Evolutionary conservation across 352 stramenopile genomes (phyloP), one percentile per base, ranked within the genome.

Genomic region (Pelagophyceae sp.): DNA sequence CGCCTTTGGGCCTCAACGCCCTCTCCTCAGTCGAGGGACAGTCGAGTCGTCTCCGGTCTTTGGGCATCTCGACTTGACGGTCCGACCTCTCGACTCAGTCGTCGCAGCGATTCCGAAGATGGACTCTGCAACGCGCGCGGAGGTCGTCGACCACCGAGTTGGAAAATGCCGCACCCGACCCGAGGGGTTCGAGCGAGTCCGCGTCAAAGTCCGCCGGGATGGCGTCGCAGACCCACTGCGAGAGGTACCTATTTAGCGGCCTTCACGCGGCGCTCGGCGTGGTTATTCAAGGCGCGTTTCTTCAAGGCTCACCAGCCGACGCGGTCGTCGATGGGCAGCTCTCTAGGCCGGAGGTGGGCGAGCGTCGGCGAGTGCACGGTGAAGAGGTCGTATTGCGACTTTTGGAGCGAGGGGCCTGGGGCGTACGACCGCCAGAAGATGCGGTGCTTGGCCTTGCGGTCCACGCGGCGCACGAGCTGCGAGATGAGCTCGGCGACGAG

Each of bases 381-480:
- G 61, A 71, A 69, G 40, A 78, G 65, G 63, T 78, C 60, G 35
- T 45, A 2, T 11, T 17, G 3, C 35, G 6, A 32, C 38, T 29
- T 1, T 31, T 50, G 15, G 11, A 74, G 23, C 35, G 38, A 58
- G 17, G 67, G 75, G 37, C 50, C 38, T 6, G 65, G 60, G 6
- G 61, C 38, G 63, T 67, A 78, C 1, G 37, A 67, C 38, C 75
- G 75, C 75, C 75, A 78, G 60, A 78, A 74, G 61, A 78, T 33
- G 61, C 58, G 35, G 54, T 29, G 29, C 45, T 54, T 54, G 11
- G 31, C 25, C 54, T 25, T 58, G n/a, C 61, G 61, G 33, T 71
- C 61, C 29, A 37, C 29, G 29, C 61, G 29, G 5, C 5, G 17
- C 1, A 70, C 1, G 29, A 63, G 54, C 29, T 63, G 20, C 15